Evolutionary conservation across 2,329 filamentous ascomycete genomes (phyloP), one percentile per base, ranked within the genome.

Genomic region (Aspergillus brunneoviolaceus): DNA sequence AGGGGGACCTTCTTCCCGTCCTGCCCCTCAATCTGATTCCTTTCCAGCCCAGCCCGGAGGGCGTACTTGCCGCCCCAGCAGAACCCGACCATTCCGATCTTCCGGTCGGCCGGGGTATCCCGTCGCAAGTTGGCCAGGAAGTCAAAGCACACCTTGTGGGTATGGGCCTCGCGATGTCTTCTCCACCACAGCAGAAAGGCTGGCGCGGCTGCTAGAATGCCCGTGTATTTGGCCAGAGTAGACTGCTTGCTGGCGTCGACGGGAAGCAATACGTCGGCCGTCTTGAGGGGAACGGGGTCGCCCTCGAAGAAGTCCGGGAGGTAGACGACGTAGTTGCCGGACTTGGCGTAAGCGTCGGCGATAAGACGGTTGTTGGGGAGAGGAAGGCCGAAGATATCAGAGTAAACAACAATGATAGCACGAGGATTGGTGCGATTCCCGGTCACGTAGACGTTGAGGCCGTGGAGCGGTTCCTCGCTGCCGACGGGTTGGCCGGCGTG

Each of bases 381-480:
- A 6, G 51, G 29, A 5, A 39, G 14, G n/a, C 51, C 51, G 11
- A 53, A 53, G 5, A 53, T 27, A 11, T 53, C 51, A 0, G 51
- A 53, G 51, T 53, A 53, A 21, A 53, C 35, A 21, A 53, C 51
- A 31, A 53, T 53, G 12, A 53, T 53, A 19, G 29, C 51, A 16
- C 51, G 51, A 5, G 51, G 51, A 19, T 45, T 53, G 27, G 51
- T 53, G 33, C 33, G 51, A 19, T 53, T 53, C 19, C 51, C 51
- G 14, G 35, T 42, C 51, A 53, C 51, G 33, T 53, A 53, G 19
- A 39, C 35, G 51, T 53, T 42, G n/a, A 53, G 51, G 19, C 51
- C 51, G 51, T 42, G 33, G 16, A 53, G 29, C 4, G 35, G n/a
- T n/a, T 53, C 51, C 12, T n/a, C 31, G n/a, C 21, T 42, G 31